These are phyloP conservation scores for Talaromyces liani DNA, from an alignment of 495 filamentous ascomycete genomes.

Conservation along the genomic window DNA sequence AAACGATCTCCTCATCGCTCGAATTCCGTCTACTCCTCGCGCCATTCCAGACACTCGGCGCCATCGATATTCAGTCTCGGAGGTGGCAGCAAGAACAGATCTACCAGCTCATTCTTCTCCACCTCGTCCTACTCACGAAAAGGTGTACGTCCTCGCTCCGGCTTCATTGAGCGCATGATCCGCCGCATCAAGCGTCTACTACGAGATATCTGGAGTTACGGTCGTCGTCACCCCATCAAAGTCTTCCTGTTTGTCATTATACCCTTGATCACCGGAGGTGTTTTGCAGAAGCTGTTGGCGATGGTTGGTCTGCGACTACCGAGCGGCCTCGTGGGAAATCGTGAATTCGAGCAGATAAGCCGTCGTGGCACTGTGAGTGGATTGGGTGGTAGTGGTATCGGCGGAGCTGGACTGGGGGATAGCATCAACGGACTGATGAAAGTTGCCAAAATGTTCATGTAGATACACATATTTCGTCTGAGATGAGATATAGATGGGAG, in stretches of 20 bases:
- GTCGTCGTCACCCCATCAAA: slow-evolving; percentile 70
- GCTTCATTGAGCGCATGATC: slow-evolving; percentile 63
- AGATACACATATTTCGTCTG: slow-evolving; percentile 5
- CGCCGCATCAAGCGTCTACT: slow-evolving; percentile 64
- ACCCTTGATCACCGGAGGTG: slow-evolving; percentile 75
- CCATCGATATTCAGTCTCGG: slow-evolving; percentile 47
- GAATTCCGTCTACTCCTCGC: slow-evolving; percentile 31
- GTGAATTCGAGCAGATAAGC: slow-evolving; percentile 25
- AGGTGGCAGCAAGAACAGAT: slow-evolving; percentile 30
- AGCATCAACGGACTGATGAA: slow-evolving; percentile 45
- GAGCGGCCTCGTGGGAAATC: slow-evolving; percentile 46
- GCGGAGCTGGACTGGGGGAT: slow-evolving; percentile 32
- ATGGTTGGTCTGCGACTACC: slow-evolving; percentile 74
- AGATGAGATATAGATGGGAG: neutral
- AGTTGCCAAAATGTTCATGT: slow-evolving; percentile 60
- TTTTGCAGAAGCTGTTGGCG: slow-evolving; percentile 60
- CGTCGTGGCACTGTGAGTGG: slow-evolving; percentile 10
- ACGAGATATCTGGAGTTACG: slow-evolving; percentile 67
- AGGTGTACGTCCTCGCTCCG: slow-evolving; percentile 62
- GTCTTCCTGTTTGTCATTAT: slow-evolving; percentile 79
- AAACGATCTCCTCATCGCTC: slow-evolving; percentile 28
- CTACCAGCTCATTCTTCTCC: slow-evolving; percentile 46
- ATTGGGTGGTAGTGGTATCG: neutral
- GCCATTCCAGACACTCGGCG: slow-evolving; percentile 34
- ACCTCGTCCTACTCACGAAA: slow-evolving; percentile 48